Percentiles rank a stretch among this genome's conserved stretches.
phyloP scores from a whole-genome alignment of 306 rosid genomes.

The Cyamopsis tetragonoloba region DNA sequence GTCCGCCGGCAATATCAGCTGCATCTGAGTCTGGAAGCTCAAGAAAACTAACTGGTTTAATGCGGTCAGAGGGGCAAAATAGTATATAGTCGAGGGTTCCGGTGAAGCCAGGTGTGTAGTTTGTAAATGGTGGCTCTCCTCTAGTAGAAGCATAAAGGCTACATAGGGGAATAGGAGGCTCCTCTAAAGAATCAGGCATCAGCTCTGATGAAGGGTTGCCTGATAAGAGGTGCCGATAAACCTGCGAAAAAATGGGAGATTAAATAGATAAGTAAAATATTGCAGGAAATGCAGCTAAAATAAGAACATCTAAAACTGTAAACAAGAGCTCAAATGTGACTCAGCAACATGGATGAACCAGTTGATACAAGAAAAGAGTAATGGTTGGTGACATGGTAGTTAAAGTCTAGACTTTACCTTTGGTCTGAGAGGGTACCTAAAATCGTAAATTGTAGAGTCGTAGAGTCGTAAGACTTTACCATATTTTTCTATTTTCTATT shows the following conservation, averaged over 20 bases:
- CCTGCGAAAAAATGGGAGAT: constrained; percentile 46
- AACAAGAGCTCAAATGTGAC: constrained; percentile 12
- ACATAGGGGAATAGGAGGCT: constrained; percentile 58
- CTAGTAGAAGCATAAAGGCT: constrained; percentile 60
- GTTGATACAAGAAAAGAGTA: neutral
- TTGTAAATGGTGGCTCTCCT: constrained; percentile 89
- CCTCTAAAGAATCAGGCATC: constrained; percentile 37
- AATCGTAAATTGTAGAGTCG: no score
- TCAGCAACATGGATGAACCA: neutral
- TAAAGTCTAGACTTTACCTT: no score
- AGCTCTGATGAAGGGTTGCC: constrained; percentile 45
- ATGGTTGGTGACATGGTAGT: no score
- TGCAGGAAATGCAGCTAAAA: neutral
- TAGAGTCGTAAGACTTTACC: no score
- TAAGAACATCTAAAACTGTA: neutral
- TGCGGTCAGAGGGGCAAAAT: constrained; percentile 51
- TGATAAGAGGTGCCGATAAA: constrained; percentile 65
- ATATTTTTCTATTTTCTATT: no score
- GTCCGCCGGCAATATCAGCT: constrained; percentile 67
- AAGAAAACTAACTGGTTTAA: constrained; percentile 69
- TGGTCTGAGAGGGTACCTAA: no score
- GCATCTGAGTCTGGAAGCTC: constrained; percentile 69
- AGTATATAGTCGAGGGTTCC: constrained; percentile 79
- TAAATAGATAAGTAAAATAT: constrained; percentile 1
- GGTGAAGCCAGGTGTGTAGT: constrained; percentile 91